Evolutionary conservation across 108 stramenopile genomes (phyloP).

Genomic region (Aurantiochytrium sp.): DNA sequence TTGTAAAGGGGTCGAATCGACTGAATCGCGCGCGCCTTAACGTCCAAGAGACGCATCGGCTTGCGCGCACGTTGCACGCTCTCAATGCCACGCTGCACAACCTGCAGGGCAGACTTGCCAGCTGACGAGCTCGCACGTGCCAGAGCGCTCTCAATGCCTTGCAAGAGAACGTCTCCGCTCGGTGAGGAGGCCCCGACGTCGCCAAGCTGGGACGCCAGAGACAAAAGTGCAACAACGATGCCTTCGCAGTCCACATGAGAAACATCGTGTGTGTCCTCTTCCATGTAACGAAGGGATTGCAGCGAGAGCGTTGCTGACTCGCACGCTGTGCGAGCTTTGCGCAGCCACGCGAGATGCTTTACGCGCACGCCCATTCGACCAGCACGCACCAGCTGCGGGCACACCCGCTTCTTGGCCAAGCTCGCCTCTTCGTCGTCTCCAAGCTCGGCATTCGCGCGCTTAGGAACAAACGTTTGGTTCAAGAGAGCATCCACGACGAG

Average conservation of each 20-base stretch:
- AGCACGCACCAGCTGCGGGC: background rate
- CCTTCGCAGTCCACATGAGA: background rate
- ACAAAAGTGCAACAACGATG: background rate
- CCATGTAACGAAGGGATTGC: background rate
- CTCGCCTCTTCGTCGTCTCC: background rate
- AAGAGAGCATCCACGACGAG: background rate
- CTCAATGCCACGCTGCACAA: background rate
- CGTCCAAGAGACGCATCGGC: slow-evolving; percentile 5
- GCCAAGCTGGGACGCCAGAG: background rate
- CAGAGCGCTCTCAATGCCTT: background rate
- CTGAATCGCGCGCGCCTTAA: background rate
- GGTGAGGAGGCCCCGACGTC: background rate
- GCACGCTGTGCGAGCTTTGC: background rate
- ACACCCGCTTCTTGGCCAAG: background rate
- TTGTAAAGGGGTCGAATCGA: slow-evolving; percentile 11
- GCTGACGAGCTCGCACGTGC: background rate
- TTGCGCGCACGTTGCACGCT: background rate
- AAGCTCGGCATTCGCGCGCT: background rate
- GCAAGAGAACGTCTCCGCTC: background rate
- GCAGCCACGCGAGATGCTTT: background rate
- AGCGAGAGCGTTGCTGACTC: background rate
- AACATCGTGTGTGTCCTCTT: background rate
- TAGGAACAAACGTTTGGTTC: background rate
- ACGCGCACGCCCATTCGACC: background rate
- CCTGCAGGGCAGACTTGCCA: background rate